phyloP scores from a whole-genome alignment of 768 basidiomycete species.

The Neoboletus magnificus region DNA sequence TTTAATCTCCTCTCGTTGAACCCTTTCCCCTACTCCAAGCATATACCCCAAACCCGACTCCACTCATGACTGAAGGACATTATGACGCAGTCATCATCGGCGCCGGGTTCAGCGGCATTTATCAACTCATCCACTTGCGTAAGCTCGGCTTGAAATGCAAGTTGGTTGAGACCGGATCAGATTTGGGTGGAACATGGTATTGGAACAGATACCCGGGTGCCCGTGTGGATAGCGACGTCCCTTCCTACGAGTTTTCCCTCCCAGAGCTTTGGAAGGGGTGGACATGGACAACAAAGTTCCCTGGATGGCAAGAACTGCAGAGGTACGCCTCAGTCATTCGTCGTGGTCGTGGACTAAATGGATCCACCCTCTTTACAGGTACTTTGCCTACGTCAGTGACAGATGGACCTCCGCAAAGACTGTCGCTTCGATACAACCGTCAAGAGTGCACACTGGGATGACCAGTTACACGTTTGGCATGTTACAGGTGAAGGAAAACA shows the following conservation, averaged over 20 bases:
- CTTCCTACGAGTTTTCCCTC: conserved; percentile 5
- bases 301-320: conserved; percentile 7
- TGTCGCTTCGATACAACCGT: conserved; percentile 12
- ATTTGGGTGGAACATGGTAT: conserved; percentile 8
- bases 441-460: conserved; percentile 10
- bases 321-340: background rate
- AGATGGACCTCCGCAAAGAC: conserved; percentile 8
- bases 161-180: conserved; percentile 4
- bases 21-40: background rate
- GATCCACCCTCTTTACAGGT: background rate
- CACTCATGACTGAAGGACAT: conserved; percentile 4
- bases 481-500: conserved; percentile 1
- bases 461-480: conserved; percentile 5
- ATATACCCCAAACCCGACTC: background rate
- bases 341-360: background rate
- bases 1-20: background rate
- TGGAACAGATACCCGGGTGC: conserved; percentile 16
- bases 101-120: conserved; percentile 7
- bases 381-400: conserved; percentile 7
- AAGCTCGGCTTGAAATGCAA: conserved; percentile 7
- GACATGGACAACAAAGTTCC: conserved; percentile 10
- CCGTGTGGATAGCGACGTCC: conserved; percentile 8
- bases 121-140: conserved; percentile 11
- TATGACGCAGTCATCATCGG: conserved; percentile 9
- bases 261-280: conserved; percentile 15